Percentiles rank a stretch among this genome's conserved stretches.
Evolutionary conservation across 2,329 filamentous ascomycete species (phyloP).

Genomic region (Tolypocladium cylindrosporum): DNA sequence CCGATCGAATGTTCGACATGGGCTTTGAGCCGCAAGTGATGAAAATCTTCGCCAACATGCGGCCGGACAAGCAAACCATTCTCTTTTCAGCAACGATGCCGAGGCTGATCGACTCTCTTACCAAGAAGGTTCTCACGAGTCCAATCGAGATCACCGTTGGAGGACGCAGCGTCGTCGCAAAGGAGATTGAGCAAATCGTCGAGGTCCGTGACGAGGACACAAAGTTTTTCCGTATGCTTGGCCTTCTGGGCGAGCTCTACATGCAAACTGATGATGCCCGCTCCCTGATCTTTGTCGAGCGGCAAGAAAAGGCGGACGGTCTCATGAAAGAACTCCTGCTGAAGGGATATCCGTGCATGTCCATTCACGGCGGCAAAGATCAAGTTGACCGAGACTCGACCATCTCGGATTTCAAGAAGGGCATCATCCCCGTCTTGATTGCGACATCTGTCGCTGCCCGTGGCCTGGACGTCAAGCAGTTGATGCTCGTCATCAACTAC

Average conservation of each 20-base stretch:
- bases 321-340: conserved; percentile 67
- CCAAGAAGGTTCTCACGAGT: conserved; percentile 75
- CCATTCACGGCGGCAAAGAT: conserved; percentile 88
- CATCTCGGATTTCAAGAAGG: conserved; percentile 87
- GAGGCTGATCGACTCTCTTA: conserved; percentile 80
- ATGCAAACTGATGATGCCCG: conserved; percentile 82
- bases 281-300: conserved; percentile 82
- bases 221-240: conserved; percentile 77
- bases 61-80: conserved; percentile 87
- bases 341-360: conserved; percentile 85
- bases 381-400: conserved; percentile 89
- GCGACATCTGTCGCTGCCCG: conserved; percentile 93
- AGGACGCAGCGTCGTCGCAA: conserved; percentile 76
- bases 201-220: conserved; percentile 73
- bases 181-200: conserved; percentile 87
- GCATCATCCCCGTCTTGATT: conserved; percentile 79
- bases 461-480: conserved; percentile 88
- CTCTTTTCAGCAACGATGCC: conserved; percentile 97
- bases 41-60: conserved; percentile 87
- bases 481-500: conserved; percentile 94
- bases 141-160: conserved; percentile 90
- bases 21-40: conserved; percentile 97
- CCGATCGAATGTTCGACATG: conserved; percentile 99
- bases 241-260: conserved; percentile 80
- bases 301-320: conserved; percentile 81